These are phyloP conservation scores for Setaria viridis DNA, from an alignment of 202 grass and related monocot genomes.

Conservation along the genomic window DNA sequence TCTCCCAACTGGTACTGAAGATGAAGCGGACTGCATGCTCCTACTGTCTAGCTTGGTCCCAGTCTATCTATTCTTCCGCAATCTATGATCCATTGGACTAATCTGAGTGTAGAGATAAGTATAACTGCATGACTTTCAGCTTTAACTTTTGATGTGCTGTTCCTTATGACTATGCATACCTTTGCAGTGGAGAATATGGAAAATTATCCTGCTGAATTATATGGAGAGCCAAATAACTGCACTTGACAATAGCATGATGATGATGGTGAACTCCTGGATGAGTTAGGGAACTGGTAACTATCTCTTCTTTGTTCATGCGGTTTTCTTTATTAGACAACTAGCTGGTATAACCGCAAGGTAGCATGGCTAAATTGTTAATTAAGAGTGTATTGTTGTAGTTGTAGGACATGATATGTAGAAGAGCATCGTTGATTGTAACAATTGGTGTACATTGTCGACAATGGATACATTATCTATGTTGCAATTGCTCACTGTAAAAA, in stretches of 20 bases:
- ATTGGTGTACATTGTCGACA: neutral
- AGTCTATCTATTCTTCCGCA: conserved; percentile 3
- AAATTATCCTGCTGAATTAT: neutral
- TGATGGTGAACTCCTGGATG: neutral
- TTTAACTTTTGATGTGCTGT: neutral
- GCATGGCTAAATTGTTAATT: neutral
- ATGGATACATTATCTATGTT: neutral
- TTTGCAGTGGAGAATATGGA: conserved; percentile 12
- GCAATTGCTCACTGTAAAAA: neutral
- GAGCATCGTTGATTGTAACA: neutral
- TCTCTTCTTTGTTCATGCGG: neutral
- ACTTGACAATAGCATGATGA: neutral
- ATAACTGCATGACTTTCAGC: neutral
- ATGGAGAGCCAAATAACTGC: neutral
- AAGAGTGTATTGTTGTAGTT: neutral
- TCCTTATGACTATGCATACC: neutral
- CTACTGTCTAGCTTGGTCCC: neutral
- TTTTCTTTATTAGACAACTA: conserved; percentile 13
- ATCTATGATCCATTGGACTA: neutral
- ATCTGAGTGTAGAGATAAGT: neutral
- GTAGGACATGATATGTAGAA: neutral
- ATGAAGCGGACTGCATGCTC: neutral
- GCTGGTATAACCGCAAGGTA: neutral
- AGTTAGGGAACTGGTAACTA: conserved; percentile 6
- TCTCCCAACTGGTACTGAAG: neutral